Percentiles rank a stretch among this genome's conserved stretches.
phyloP scores from a whole-genome alignment of 2,329 filamentous ascomycete species.

The Daldinia eschscholtzii region DNA sequence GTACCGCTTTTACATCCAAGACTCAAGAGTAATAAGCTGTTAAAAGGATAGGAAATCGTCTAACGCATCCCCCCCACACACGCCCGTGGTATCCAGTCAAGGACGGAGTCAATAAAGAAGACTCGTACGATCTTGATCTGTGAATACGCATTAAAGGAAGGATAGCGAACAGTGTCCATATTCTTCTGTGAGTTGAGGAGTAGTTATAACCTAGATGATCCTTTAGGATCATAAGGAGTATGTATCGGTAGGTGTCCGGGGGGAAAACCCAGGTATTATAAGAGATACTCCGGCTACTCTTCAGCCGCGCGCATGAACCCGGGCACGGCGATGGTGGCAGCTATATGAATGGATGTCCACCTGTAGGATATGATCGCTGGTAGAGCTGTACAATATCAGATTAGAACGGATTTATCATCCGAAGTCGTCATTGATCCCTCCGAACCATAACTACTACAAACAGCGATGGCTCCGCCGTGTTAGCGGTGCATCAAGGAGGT shows the following conservation, averaged over 20 bases:
- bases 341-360: conserved; percentile 21
- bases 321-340: conserved; percentile 31
- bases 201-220: conserved; percentile 22
- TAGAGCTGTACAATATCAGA: conserved; percentile 6
- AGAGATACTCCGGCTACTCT: conserved; percentile 1
- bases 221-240: conserved; percentile 18
- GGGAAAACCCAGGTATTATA: conserved; percentile 7
- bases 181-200: conserved; percentile 5
- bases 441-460: conserved; percentile 19
- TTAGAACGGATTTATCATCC: conserved; percentile 13
- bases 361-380: conserved; percentile 23
- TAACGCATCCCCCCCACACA: conserved; percentile 1
- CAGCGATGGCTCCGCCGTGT: conserved; percentile 19
- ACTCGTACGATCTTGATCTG: conserved; percentile 22
- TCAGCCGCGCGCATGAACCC: conserved; percentile 24
- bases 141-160: conserved; percentile 13
- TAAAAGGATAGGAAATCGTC: conserved; percentile 3
- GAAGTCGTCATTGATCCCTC: conserved; percentile 23
- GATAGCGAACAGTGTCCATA: conserved; percentile 11
- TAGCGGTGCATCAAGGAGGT: conserved; percentile 20
- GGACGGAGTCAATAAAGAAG: conserved; percentile 11
- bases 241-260: background rate
- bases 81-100: conserved; percentile 3
- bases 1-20: background rate
- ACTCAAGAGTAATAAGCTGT: background rate